These are phyloP conservation scores for Pseudoperonospora humuli DNA, from an alignment of 352 stramenopile genomes.

Conservation along the genomic window DNA sequence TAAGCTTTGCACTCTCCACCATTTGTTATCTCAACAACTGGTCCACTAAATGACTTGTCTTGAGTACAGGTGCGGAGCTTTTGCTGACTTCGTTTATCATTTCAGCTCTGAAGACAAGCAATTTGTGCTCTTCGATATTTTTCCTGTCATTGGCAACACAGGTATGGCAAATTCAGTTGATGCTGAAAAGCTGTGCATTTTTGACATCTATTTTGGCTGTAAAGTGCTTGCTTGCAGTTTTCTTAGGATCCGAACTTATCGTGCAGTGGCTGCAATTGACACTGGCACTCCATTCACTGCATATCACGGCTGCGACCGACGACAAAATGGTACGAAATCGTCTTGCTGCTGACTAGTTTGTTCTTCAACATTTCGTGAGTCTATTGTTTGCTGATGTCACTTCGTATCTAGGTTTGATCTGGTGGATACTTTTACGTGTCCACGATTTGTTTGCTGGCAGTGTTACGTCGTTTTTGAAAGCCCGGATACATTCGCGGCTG, in stretches of 20 bases:
- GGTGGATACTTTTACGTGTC: too few relatives aligned
- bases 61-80: constrained; percentile 57
- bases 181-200: not conserved
- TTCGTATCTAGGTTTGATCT: too few relatives aligned
- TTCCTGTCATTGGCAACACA: constrained; percentile 76
- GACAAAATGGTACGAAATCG: constrained; percentile 57
- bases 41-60: not conserved
- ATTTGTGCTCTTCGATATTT: constrained; percentile 76
- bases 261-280: constrained; percentile 82
- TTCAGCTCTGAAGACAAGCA: constrained; percentile 80
- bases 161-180: constrained; percentile 17
- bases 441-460: too few relatives aligned
- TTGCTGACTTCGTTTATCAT: constrained; percentile 82
- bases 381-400: too few relatives aligned
- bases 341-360: not conserved
- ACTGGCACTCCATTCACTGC: constrained; percentile 75
- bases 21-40: not conserved
- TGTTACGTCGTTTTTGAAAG: too few relatives aligned
- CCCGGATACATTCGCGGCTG: too few relatives aligned
- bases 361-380: not conserved
- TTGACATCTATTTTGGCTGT: constrained; percentile 2
- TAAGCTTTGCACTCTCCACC: constrained; percentile 17
- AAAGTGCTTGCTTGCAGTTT: constrained; percentile 73
- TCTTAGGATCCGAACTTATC: constrained; percentile 70
- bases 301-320: constrained; percentile 65